phyloP scores from a whole-genome alignment of 176 grass and related monocot genomes.

The Carex littledalei region DNA sequence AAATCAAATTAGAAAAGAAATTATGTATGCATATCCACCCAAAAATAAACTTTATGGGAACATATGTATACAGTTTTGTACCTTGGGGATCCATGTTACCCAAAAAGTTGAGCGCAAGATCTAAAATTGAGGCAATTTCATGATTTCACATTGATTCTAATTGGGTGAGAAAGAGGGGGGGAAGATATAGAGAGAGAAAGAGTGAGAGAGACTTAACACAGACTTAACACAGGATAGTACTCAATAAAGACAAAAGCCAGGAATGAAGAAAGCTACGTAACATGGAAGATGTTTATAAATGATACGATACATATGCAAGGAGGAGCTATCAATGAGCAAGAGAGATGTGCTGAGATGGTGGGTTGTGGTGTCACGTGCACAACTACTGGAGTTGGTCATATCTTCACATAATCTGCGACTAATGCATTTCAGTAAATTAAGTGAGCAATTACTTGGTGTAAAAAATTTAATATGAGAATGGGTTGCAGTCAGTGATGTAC shows the following conservation, averaged over 20 bases:
- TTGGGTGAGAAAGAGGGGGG: neutral
- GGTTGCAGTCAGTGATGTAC: neutral
- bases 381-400: neutral
- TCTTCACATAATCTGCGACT: neutral
- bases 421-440: neutral
- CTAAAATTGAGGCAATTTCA: neutral
- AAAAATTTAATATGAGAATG: neutral
- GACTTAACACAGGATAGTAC: neutral
- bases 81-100: neutral
- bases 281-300: neutral
- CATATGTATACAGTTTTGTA: neutral
- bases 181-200: neutral
- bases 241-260: conserved; percentile 6
- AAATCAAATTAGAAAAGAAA: neutral
- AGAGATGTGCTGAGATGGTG: neutral
- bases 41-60: neutral
- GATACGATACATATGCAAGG: neutral
- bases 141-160: neutral
- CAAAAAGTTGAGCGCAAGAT: neutral
- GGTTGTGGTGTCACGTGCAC: neutral
- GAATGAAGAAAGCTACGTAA: conserved; percentile 2
- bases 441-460: neutral
- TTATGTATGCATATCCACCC: neutral
- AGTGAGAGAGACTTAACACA: neutral
- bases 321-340: neutral